Conservation (phyloP, 768 basidiomycete species). For the Amanita phalloides region DNA sequence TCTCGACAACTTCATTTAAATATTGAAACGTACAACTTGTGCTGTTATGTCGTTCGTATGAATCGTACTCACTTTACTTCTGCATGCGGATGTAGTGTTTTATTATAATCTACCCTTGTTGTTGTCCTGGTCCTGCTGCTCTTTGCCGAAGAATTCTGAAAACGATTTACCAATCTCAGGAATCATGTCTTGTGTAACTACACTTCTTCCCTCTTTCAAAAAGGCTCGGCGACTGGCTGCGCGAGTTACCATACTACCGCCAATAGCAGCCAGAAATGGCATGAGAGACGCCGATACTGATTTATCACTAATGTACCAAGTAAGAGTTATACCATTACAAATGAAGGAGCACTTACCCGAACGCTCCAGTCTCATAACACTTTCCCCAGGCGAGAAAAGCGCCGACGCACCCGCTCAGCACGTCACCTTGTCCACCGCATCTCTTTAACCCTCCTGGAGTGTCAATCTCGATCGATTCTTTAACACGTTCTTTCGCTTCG, state of each 20-base stretch:
- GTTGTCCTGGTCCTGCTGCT: slow-evolving; percentile 23
- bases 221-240: slow-evolving; percentile 74
- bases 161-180: slow-evolving; percentile 60
- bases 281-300: slow-evolving; percentile 50
- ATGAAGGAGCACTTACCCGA: slow-evolving; percentile 43
- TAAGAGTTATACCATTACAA: neutral
- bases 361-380: slow-evolving; percentile 80
- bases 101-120: slow-evolving; percentile 13
- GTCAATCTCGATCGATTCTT: slow-evolving; percentile 57
- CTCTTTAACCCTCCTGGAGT: slow-evolving; percentile 77
- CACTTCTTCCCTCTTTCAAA: slow-evolving; percentile 60
- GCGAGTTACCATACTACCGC: slow-evolving; percentile 82
- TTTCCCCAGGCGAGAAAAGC: slow-evolving; percentile 92
- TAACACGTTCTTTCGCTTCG: slow-evolving; percentile 38
- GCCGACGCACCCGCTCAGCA: slow-evolving; percentile 81
- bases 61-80: neutral
- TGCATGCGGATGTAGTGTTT: neutral
- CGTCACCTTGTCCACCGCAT: slow-evolving; percentile 95
- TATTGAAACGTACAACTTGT: no score
- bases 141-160: slow-evolving; percentile 56
- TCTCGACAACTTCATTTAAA: no score
- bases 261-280: slow-evolving; percentile 78
- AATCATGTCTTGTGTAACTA: slow-evolving; percentile 77
- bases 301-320: slow-evolving; percentile 31
- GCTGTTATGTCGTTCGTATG: neutral